Conservation (phyloP, 2,329 filamentous ascomycete species). For the Trichoderma aggressivum region DNA sequence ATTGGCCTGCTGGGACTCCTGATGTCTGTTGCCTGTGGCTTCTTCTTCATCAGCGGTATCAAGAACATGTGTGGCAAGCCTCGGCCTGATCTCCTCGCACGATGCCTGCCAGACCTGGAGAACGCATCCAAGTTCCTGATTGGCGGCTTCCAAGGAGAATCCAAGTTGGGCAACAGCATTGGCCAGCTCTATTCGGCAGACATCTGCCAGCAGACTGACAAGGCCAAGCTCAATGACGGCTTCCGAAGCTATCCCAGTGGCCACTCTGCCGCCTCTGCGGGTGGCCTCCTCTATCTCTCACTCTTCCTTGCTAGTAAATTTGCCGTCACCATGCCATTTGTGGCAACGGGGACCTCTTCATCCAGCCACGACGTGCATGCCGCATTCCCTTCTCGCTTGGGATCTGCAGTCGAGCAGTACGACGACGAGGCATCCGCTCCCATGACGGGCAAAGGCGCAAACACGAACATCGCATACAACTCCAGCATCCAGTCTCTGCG, state of each 20-base stretch:
- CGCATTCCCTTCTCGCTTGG: slow-evolving; percentile 71
- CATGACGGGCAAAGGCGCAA: slow-evolving; percentile 26
- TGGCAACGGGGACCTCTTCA: slow-evolving; percentile 48
- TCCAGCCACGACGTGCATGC: slow-evolving; percentile 50
- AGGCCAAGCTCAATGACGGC: slow-evolving; percentile 65
- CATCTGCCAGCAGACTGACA: slow-evolving; percentile 70
- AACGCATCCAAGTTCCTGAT: slow-evolving; percentile 60
- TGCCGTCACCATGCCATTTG: slow-evolving; percentile 68
- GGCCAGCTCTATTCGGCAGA: slow-evolving; percentile 69
- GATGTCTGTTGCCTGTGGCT: slow-evolving; percentile 67
- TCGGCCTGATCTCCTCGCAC: slow-evolving; percentile 76
- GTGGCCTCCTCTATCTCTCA: slow-evolving; percentile 78
- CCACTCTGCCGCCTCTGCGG: slow-evolving; percentile 65
- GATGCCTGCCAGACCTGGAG: slow-evolving; percentile 72
- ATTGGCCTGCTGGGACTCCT: slow-evolving; percentile 79
- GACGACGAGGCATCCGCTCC: slow-evolving; percentile 29
- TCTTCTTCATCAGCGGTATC: slow-evolving; percentile 79
- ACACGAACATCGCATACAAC: slow-evolving; percentile 28
- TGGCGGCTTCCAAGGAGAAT: slow-evolving; percentile 54
- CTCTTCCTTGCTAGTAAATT: slow-evolving; percentile 86
- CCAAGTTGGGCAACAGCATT: slow-evolving; percentile 36
- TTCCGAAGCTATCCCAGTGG: slow-evolving; percentile 70
- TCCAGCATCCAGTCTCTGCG: slow-evolving; percentile 44
- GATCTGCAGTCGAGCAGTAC: slow-evolving; percentile 37
- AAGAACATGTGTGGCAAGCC: slow-evolving; percentile 72